Conservation (phyloP, 2,329 filamentous ascomycete genomes). For the Cladophialophora yegresii region DNA sequence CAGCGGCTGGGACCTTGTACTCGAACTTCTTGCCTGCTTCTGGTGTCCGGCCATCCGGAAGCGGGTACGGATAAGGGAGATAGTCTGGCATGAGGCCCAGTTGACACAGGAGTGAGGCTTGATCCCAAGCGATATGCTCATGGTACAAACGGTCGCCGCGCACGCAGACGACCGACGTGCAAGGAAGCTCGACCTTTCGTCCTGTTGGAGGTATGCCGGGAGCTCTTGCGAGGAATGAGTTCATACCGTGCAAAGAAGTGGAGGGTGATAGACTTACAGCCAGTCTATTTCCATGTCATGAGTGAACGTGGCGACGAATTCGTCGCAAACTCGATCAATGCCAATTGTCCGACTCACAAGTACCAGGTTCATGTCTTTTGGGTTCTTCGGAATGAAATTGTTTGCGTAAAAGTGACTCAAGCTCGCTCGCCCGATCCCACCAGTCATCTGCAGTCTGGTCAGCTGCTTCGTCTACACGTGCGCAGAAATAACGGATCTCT, state of each 20-base stretch:
- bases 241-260: constrained; percentile 9
- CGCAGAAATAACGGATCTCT: background rate
- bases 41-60: constrained; percentile 43
- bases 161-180: constrained; percentile 67
- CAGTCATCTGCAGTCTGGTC: constrained; percentile 53
- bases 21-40: constrained; percentile 53
- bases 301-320: constrained; percentile 67
- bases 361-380: constrained; percentile 66
- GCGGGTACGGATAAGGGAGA: constrained; percentile 61
- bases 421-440: constrained; percentile 66
- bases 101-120: constrained; percentile 63
- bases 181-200: constrained; percentile 59
- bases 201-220: constrained; percentile 63
- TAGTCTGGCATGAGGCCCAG: constrained; percentile 66
- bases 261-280: constrained; percentile 58
- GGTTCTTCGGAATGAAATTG: constrained; percentile 75
- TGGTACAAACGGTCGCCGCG: constrained; percentile 69
- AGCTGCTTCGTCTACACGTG: background rate
- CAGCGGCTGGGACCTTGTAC: constrained; percentile 63
- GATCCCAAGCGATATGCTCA: constrained; percentile 72
- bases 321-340: constrained; percentile 70
- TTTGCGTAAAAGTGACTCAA: constrained; percentile 70
- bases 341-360: constrained; percentile 72
- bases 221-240: constrained; percentile 44
- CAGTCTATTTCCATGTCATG: constrained; percentile 66